Evolutionary conservation across 768 basidiomycete genomes (phyloP).

Genomic region (Coprinopsis strossmayeri): DNA sequence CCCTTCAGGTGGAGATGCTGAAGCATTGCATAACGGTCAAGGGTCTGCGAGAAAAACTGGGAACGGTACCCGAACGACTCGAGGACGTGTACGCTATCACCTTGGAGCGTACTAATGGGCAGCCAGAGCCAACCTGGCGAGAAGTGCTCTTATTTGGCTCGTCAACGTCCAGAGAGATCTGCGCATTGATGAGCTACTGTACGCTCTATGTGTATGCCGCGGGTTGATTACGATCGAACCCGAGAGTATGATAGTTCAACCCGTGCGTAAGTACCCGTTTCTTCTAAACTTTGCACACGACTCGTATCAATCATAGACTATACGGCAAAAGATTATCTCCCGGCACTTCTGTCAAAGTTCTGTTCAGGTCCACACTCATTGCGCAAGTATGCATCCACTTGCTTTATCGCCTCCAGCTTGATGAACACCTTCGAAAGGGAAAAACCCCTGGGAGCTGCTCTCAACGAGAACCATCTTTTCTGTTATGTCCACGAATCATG

Average conservation of each 20-base stretch:
- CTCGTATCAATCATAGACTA: neutral
- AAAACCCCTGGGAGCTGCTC: no score
- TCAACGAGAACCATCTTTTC: no score
- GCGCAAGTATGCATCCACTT: neutral
- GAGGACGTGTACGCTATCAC: neutral
- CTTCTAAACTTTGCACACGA: neutral
- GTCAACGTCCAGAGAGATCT: neutral
- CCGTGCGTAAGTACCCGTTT: neutral
- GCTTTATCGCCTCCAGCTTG: neutral
- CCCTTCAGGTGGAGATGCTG: neutral
- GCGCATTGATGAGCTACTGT: neutral
- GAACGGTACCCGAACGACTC: neutral
- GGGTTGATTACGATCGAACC: neutral
- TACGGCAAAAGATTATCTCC: conserved; percentile 2
- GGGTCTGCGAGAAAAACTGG: neutral
- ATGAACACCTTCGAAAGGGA: no score
- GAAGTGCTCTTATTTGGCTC: neutral
- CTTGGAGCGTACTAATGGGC: neutral
- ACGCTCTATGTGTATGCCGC: neutral
- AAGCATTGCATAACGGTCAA: neutral
- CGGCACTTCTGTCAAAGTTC: neutral
- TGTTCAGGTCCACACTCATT: neutral
- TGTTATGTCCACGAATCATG: no score
- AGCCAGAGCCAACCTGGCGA: neutral
- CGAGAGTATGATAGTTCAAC: neutral